Evolutionary conservation across 306 rosid species (phyloP), one percentile per base, ranked within the genome.

Genomic region (Notholithocarpus densiflorus): DNA sequence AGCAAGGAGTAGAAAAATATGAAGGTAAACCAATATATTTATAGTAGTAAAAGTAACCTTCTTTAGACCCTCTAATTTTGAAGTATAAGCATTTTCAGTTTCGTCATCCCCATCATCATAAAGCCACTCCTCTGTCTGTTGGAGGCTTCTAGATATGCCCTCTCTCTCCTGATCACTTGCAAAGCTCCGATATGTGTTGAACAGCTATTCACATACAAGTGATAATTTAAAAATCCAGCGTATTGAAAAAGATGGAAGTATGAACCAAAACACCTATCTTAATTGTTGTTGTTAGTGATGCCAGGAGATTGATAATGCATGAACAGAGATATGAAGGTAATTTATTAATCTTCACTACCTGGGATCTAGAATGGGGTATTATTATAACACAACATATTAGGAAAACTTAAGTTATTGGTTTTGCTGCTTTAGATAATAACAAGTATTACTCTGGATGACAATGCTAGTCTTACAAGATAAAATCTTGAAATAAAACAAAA

Each of bases 41-140:
- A 43, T 51, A 81, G 69, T 76, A 76, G 62, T 23, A 71, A 68
- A 79, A 82, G 48, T 29, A 82, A 92, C 98, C 97, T 90, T 88
- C 87, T 90, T 88, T 70, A 94, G 88, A 86, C 89, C 84, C 56
- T 88, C 92, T 68, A 94, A 84, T 90, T 85, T 94, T 55, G 92
- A 85, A 78, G 85, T 72, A 82, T 92, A 94, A 73, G 94, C 89
- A 84, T 80, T 78, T 80, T 85, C 88, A 10, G 91, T 90, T 82
- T 94, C 98, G 82, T 96, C 99, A 72, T 88, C 93, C 80, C 98
- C 99, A 55, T 96, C 99, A 81, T 89, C 99, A 62, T 94, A 89
- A 65, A 94, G 92, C 98, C 96, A 94, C 59, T 90, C 96, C 83
- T 90, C 90, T 40, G 99, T 93, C 86, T 88, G 94, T 81, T 89